Conservation (phyloP, 495 filamentous ascomycete genomes). For the Neurospora pannonica region DNA sequence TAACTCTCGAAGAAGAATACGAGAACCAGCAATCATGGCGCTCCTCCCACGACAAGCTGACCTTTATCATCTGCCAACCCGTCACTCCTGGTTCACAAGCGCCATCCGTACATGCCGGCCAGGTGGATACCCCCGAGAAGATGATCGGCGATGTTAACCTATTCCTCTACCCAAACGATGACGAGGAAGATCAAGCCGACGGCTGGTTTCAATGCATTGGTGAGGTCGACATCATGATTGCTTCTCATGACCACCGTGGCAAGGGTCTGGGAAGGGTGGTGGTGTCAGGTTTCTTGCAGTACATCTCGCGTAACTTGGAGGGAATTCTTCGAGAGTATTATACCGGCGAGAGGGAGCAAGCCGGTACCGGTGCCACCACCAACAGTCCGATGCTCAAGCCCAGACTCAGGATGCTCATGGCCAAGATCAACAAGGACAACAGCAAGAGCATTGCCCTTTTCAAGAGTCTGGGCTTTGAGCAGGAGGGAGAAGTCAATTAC, state of each 20-base stretch:
- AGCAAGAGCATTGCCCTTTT: slow-evolving; percentile 34
- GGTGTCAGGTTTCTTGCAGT: slow-evolving; percentile 59
- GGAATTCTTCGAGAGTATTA: slow-evolving; percentile 53
- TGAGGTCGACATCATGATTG: slow-evolving; percentile 88
- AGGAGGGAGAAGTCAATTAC: slow-evolving; percentile 37
- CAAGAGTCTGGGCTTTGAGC: slow-evolving; percentile 33
- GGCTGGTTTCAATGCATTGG: slow-evolving; percentile 39
- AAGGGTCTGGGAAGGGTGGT: slow-evolving; percentile 57
- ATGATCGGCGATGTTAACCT: slow-evolving; percentile 89
- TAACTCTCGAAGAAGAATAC: slow-evolving; percentile 72
- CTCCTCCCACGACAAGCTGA: slow-evolving; percentile 61
- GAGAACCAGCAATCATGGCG: slow-evolving; percentile 80
- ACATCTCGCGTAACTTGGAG: slow-evolving; percentile 40
- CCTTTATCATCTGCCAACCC: slow-evolving; percentile 58
- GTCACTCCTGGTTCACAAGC: neutral
- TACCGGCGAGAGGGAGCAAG: slow-evolving; percentile 1
- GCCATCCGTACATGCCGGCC: slow-evolving; percentile 13
- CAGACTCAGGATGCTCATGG: slow-evolving; percentile 29
- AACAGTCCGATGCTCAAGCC: neutral
- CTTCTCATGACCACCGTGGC: slow-evolving; percentile 45
- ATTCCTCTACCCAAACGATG: slow-evolving; percentile 52
- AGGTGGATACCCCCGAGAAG: slow-evolving; percentile 39
- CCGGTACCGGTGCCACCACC: neutral
- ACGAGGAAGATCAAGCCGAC: slow-evolving; percentile 18
- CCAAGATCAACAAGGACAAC: slow-evolving; percentile 37